phyloP scores from a whole-genome alignment of 2,329 filamentous ascomycete genomes.

The Phaeosphaeriaceae sp. region DNA sequence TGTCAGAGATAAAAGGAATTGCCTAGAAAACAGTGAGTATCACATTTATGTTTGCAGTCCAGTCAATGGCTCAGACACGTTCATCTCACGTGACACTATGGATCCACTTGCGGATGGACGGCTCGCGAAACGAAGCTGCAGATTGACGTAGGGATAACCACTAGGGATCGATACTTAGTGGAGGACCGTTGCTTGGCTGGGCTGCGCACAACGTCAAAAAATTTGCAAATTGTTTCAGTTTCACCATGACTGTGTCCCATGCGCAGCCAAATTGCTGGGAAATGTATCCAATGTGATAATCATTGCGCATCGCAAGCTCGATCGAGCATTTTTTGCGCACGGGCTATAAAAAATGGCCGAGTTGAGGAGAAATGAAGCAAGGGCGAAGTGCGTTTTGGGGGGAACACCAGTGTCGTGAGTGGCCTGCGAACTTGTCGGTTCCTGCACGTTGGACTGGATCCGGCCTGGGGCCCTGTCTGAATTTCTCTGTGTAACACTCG shows the following conservation, averaged over 20 bases:
- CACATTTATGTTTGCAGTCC: too few species aligned
- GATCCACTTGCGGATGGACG: not conserved
- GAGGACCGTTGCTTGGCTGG: conserved; percentile 14
- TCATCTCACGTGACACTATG: not conserved
- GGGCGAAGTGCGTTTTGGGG: conserved; percentile 11
- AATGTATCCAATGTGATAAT: conserved; percentile 4
- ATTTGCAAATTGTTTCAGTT: conserved; percentile 31
- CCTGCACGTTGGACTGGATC: conserved; percentile 41
- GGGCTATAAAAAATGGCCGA: conserved; percentile 16
- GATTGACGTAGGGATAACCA: conserved; percentile 33
- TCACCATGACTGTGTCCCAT: conserved; percentile 8
- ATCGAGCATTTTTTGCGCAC: conserved; percentile 6
- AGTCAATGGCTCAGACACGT: not conserved
- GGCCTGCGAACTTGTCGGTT: conserved; percentile 29
- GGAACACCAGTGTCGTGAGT: conserved; percentile 23
- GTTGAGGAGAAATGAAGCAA: conserved; percentile 16
- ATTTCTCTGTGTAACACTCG: conserved; percentile 32
- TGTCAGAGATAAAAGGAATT: too few species aligned
- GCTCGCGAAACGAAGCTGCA: conserved; percentile 23
- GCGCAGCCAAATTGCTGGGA: conserved; percentile 14
- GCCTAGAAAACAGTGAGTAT: too few species aligned
- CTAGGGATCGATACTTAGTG: conserved; percentile 10
- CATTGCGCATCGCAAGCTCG: conserved; percentile 1
- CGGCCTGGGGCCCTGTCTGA: conserved; percentile 29
- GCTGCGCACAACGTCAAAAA: conserved; percentile 18